Evolutionary conservation across 176 grass and related monocot genomes (phyloP).

Genomic region (Ampelocalamus luodianensis): DNA sequence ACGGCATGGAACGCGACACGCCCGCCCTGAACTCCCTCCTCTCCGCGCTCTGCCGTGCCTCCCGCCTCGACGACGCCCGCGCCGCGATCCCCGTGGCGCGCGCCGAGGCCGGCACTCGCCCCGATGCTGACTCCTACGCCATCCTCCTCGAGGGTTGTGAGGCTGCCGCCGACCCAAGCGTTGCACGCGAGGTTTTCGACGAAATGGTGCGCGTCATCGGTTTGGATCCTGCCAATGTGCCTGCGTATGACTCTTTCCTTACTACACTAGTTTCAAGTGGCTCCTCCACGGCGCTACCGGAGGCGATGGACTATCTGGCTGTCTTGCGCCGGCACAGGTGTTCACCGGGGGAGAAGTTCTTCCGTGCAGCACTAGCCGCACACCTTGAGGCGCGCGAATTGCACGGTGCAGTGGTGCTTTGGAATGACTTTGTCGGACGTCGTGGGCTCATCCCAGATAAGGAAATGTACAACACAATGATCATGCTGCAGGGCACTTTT

Average conservation of each 20-base stretch:
- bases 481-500: constrained; percentile 55
- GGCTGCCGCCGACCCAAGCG: constrained; percentile 45
- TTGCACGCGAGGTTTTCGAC: constrained; percentile 77
- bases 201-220: constrained; percentile 66
- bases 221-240: constrained; percentile 59
- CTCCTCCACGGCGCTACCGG: constrained; percentile 43
- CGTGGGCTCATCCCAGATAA: constrained; percentile 53
- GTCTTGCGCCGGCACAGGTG: constrained; percentile 49
- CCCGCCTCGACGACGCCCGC: constrained; percentile 67
- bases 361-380: constrained; percentile 49
- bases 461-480: constrained; percentile 72
- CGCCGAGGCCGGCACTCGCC: constrained; percentile 32
- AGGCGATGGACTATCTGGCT: constrained; percentile 59
- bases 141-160: constrained; percentile 90
- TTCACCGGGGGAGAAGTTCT: constrained; percentile 76
- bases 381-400: constrained; percentile 48
- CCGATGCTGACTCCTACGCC: constrained; percentile 78
- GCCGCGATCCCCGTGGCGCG: constrained; percentile 48
- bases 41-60: constrained; percentile 73
- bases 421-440: constrained; percentile 55
- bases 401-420: constrained; percentile 44
- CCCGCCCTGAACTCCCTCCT: constrained; percentile 76
- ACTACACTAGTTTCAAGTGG: constrained; percentile 60
- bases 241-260: constrained; percentile 86
- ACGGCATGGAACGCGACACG: constrained; percentile 58